phyloP scores from a whole-genome alignment of 2,329 filamentous ascomycete species.

The Hypoxylon sp. region DNA sequence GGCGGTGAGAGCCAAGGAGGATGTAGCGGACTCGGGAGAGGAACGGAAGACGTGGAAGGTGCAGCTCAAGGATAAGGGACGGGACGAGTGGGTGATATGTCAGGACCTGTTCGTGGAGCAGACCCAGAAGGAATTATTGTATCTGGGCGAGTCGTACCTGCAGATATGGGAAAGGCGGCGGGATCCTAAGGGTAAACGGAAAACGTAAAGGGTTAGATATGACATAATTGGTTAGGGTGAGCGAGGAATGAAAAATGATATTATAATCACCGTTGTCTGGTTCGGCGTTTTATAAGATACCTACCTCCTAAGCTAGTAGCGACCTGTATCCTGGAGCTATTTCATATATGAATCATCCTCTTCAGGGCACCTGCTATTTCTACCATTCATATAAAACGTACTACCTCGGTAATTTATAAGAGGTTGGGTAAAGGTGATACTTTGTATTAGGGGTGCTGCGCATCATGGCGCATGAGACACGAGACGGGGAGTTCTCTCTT shows the following conservation, averaged over 20 bases:
- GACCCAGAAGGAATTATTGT: conserved; percentile 88
- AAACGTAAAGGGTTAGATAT: conserved; percentile 43
- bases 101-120: conserved; percentile 95
- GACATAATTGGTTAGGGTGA: background rate
- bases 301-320: too few species aligned
- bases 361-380: too few species aligned
- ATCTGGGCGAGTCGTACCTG: conserved; percentile 92
- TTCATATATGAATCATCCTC: background rate
- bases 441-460: conserved; percentile 15
- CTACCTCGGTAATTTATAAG: too few species aligned
- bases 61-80: conserved; percentile 83
- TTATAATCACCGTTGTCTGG: background rate
- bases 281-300: background rate
- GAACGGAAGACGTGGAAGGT: conserved; percentile 93
- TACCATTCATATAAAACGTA: too few species aligned
- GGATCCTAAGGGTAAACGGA: conserved; percentile 58
- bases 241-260: background rate
- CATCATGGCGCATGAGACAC: conserved; percentile 18
- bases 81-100: conserved; percentile 89
- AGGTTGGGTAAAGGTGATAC: background rate
- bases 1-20: conserved; percentile 80
- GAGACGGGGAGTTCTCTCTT: conserved; percentile 26
- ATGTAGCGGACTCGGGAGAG: conserved; percentile 90
- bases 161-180: conserved; percentile 95
- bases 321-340: background rate